A percentile compares a stretch with the other conserved stretches of the same genome.
Conservation (phyloP, 768 basidiomycete species). For the Boletus pseudo-olivaceus region DNA sequence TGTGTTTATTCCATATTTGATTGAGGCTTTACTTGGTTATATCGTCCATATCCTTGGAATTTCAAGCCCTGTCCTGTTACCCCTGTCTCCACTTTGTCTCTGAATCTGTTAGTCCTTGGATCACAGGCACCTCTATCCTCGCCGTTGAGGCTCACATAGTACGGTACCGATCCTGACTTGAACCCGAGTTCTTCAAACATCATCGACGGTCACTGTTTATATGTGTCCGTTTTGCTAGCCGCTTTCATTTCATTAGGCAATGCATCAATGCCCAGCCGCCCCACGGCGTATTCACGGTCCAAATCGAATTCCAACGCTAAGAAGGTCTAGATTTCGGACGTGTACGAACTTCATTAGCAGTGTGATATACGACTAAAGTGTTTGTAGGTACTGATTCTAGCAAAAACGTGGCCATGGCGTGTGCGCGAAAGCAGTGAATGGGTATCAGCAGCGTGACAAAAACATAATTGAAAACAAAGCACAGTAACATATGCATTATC, state of each 20-base stretch:
- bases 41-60: conserved; percentile 10
- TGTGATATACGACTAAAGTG: conserved; percentile 11
- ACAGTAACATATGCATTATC: conserved; percentile 14
- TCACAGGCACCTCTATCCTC: neutral
- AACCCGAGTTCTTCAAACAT: neutral
- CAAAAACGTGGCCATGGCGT: neutral
- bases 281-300: neutral
- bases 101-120: neutral
- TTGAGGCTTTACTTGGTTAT: conserved; percentile 8
- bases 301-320: neutral
- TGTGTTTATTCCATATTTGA: conserved; percentile 27
- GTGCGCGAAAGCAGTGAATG: conserved; percentile 3
- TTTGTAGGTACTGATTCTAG: conserved; percentile 19
- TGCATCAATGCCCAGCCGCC: neutral
- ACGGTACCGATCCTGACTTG: neutral
- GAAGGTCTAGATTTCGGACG: neutral
- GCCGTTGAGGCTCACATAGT: neutral
- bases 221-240: neutral
- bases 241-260: neutral
- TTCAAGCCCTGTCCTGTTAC: conserved; percentile 1
- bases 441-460: conserved; percentile 1
- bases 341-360: conserved; percentile 9
- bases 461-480: conserved; percentile 3
- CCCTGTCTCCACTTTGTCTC: conserved; percentile 1
- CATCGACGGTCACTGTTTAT: neutral